phyloP scores from a whole-genome alignment of 306 rosid genomes.

The Acacia confusa region DNA sequence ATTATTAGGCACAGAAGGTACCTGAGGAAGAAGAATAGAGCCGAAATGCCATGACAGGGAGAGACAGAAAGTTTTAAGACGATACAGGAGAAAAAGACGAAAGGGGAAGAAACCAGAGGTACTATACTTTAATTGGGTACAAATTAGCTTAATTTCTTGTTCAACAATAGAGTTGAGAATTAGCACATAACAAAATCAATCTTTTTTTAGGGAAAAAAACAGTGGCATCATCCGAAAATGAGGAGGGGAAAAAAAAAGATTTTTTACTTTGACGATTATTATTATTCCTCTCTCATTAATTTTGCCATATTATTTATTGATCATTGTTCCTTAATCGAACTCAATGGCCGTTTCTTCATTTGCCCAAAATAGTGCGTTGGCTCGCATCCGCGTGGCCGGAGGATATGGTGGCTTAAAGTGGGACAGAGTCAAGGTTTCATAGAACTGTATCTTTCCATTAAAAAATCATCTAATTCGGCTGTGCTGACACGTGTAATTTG shows the following conservation, averaged over 20 bases:
- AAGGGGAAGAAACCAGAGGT: constrained; percentile 35
- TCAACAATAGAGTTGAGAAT: constrained; percentile 20
- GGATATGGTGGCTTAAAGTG: constrained; percentile 33
- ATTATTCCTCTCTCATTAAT: background rate
- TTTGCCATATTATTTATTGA: background rate
- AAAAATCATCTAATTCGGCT: constrained; percentile 21
- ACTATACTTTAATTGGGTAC: constrained; percentile 35
- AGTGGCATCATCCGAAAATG: background rate
- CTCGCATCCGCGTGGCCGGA: constrained; percentile 38
- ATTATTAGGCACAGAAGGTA: constrained; percentile 36
- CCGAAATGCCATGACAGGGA: constrained; percentile 38
- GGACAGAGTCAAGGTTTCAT: constrained; percentile 36
- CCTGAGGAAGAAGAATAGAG: constrained; percentile 42
- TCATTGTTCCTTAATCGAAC: background rate
- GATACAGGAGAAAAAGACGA: constrained; percentile 46
- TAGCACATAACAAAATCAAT: background rate
- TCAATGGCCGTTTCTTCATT: background rate
- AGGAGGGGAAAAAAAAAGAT: background rate
- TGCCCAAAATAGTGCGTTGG: constrained; percentile 13
- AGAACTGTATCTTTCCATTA: background rate
- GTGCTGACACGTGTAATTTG: constrained; percentile 23
- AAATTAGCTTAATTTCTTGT: constrained; percentile 31
- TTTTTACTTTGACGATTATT: background rate
- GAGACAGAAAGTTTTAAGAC: constrained; percentile 19
- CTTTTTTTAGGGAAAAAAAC: background rate